Evolutionary conservation across 2,329 filamentous ascomycete genomes (phyloP), one percentile per base, ranked within the genome.

Genomic region (Fusarium staphyleae): DNA sequence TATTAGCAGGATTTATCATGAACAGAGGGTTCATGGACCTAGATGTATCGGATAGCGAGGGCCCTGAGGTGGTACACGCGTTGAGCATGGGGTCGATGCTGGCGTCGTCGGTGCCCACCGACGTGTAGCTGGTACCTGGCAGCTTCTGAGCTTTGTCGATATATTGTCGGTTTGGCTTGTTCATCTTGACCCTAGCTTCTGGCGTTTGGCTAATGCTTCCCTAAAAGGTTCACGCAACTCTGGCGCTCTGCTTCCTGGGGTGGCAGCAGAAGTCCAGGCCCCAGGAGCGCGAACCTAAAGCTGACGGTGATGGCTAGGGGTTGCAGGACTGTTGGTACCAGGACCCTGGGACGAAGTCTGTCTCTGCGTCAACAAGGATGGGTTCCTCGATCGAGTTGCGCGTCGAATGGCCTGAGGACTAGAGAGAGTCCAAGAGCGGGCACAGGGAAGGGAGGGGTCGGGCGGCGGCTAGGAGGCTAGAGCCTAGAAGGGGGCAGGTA

Each of bases 81-180:
- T 33, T 29, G 16, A 66, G 59, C 33, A 65, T 36, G 3, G 63
- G 63, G 6, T 66, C 59, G 5, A 65, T 63, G 28, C 47, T 44
- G 26, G 35, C 22, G 28, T 66, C 48, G 4, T 50, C 15, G 5
- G 18, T 16, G 15, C 24, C 37, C 11, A 19, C 16, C 18, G 42
- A 12, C n/a, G 16, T 18, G 30, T 19, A 52, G 22, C 43, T 39
- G 33, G 13, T 22, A 14, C 22, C 42, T 24, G 5, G 22, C 5
- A 46, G 46, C n/a, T 13, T 9, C 1, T 14, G 50, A 13, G 14
- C 16, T 12, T 32, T 16, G 33, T 44, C 16, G 34, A 34, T 4
- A 34, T 34, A 51, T 3, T 19, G 15, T 7, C 49, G 24, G 11
- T 16, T 34, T 16, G 36, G 11, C 18, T 11, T 28, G 24, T 58